Evolutionary conservation across 495 filamentous ascomycete genomes (phyloP), one percentile per base, ranked within the genome.

Genomic region (Talaromyces proteolyticus): DNA sequence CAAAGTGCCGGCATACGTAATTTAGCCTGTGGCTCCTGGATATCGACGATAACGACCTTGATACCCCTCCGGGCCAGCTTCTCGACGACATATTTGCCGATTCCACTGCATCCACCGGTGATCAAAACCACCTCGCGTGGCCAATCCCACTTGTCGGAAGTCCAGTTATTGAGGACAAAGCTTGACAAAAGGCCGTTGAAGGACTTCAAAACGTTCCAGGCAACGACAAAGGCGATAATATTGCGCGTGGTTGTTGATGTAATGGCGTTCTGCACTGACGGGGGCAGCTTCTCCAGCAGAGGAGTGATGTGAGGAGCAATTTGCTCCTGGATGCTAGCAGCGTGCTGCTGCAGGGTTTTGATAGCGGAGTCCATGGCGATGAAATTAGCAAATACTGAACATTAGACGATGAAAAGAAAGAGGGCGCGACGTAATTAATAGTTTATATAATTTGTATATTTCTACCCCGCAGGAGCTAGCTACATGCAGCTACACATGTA

Each of bases 41-140:
- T 68, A 57, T 82, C 78, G 11, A 78, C 57, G 45, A 82, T 73
- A 8, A 75, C 61, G 6, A 82, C 73, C 5, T 66, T 74, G 44
- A 77, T 59, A 16, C 77, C 74, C 11, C 62, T 63, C n/a, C 56
- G 56, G 2, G 69, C 60, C 8, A 85, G 67, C 26, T 67, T 65
- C 16, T 73, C 59, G 52, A 72, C 66, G 21, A 81, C 63, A 21
- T 69, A 60, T 47, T 69, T 69, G 41, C 80, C 81, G 45, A 85
- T 81, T 24, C 80, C 81, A 44, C 69, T 73, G 45, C 69, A 71
- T 23, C 80, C 80, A 1, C 81, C 81, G 0, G 80, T 85, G 16
- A 85, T 44, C 20, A 85, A 64, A 4, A 77, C 73, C 25, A 84
- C 60, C 58, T 85, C 81, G 4, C 68, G 70, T 44, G 69, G 63